Percentiles rank a stretch among this genome's conserved stretches.
These are phyloP conservation scores for Penicillium sp. DNA, from an alignment of 2,329 filamentous ascomycete species.

Conservation along the genomic window DNA sequence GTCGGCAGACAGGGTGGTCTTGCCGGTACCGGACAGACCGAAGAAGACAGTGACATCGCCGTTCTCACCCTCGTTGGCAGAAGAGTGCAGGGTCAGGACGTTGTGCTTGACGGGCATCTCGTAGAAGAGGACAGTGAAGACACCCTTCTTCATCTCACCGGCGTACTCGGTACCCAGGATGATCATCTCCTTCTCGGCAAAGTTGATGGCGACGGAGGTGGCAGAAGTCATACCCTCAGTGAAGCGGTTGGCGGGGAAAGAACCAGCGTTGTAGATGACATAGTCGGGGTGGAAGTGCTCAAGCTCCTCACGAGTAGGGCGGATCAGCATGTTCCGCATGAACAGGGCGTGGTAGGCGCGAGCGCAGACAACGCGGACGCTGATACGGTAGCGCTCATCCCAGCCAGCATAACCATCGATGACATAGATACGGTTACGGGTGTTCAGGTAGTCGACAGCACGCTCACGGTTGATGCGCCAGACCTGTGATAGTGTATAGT, in stretches of 20 bases:
- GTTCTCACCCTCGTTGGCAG: conserved; percentile 92
- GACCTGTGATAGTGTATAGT: conserved; percentile 65
- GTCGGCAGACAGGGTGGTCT: conserved; percentile 97
- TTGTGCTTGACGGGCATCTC: conserved; percentile 99
- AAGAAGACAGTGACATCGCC: conserved; percentile 99
- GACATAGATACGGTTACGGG: conserved; percentile 97
- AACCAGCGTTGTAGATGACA: conserved; percentile 98
- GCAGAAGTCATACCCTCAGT: conserved; percentile 98
- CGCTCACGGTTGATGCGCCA: conserved; percentile 99
- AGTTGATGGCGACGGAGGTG: conserved; percentile 98
- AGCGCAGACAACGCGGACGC: conserved; percentile 95
- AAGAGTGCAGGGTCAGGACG: conserved; percentile 96
- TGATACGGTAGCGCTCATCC: conserved; percentile 98
- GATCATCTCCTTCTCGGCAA: conserved; percentile 99
- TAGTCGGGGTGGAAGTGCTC: conserved; percentile 99
- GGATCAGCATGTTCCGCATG: conserved; percentile 99
- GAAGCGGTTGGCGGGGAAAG: conserved; percentile 97
- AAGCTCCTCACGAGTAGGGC: conserved; percentile 86
- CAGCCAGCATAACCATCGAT: conserved; percentile 97
- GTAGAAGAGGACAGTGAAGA: conserved; percentile 99
- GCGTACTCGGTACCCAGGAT: conserved; percentile 99
- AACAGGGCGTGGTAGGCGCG: conserved; percentile 99
- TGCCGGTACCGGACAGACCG: conserved; percentile 96
- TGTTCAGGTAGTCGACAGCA: conserved; percentile 99
- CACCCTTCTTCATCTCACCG: conserved; percentile 96